phyloP scores from a whole-genome alignment of 768 basidiomycete species.

The Leccinum subgranulosum region DNA sequence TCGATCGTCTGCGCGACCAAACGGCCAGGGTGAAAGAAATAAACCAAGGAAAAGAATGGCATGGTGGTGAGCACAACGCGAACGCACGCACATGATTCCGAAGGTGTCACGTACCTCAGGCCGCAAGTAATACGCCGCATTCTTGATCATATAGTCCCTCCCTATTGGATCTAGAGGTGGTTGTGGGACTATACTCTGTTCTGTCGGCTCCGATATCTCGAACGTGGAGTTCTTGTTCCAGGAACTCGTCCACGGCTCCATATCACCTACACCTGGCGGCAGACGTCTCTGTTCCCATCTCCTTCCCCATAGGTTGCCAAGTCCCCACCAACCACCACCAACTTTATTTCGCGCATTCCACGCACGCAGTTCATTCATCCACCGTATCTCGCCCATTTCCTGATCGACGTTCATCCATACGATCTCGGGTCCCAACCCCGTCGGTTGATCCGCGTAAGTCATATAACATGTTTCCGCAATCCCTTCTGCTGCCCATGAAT shows the following conservation, averaged over 20 bases:
- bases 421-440: slow-evolving; percentile 65
- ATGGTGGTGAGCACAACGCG: background rate
- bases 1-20: slow-evolving; percentile 56
- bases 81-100: background rate
- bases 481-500: slow-evolving; percentile 73
- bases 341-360: slow-evolving; percentile 36
- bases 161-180: slow-evolving; percentile 6
- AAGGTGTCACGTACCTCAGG: slow-evolving; percentile 55
- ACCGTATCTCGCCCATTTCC: slow-evolving; percentile 12
- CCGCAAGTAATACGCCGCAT: slow-evolving; percentile 52
- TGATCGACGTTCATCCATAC: slow-evolving; percentile 15
- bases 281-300: slow-evolving; percentile 25
- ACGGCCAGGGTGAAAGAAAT: background rate
- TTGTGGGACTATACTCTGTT: background rate
- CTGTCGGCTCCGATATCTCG: background rate
- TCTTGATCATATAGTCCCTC: slow-evolving; percentile 53
- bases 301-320: background rate
- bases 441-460: slow-evolving; percentile 66
- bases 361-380: slow-evolving; percentile 35
- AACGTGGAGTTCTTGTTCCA: background rate
- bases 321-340: background rate
- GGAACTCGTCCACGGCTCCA: slow-evolving; percentile 19
- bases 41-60: background rate
- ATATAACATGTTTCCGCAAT: slow-evolving; percentile 72
- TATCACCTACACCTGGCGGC: slow-evolving; percentile 51